Conservation (phyloP, 139 green algal species). For the Asterochloris erici region DNA sequence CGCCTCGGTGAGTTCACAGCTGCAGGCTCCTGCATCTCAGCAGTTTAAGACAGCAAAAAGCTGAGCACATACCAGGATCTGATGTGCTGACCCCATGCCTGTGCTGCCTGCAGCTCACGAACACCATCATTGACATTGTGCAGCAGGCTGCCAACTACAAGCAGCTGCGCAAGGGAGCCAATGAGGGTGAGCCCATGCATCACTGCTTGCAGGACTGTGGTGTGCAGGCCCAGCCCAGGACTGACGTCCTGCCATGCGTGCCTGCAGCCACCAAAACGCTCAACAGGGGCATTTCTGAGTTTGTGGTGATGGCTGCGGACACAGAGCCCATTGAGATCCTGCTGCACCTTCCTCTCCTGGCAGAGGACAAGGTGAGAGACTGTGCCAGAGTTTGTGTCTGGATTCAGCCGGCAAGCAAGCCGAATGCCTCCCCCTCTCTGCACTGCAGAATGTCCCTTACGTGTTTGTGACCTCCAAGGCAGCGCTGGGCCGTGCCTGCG, state of each 20-base stretch:
- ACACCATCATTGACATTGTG: slow-evolving; percentile 98
- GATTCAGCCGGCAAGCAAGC: neutral
- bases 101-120: slow-evolving; percentile 72
- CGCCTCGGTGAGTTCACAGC: slow-evolving; percentile 45
- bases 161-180: slow-evolving; percentile 99
- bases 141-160: slow-evolving; percentile 99
- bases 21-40: neutral
- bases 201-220: too few species aligned
- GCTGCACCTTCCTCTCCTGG: slow-evolving; percentile 97
- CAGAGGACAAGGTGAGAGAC: slow-evolving; percentile 90
- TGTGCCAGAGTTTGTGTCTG: neutral
- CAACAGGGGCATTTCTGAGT: slow-evolving; percentile 95
- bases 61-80: neutral
- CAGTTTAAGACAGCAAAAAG: neutral
- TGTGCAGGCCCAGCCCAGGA: too few species aligned
- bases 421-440: neutral
- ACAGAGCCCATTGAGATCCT: slow-evolving; percentile 99
- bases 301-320: slow-evolving; percentile 98
- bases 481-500: slow-evolving; percentile 94
- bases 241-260: too few species aligned
- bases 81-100: neutral
- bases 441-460: slow-evolving; percentile 93
- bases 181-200: slow-evolving; percentile 73
- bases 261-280: slow-evolving; percentile 87
- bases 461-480: slow-evolving; percentile 98